phyloP scores from a whole-genome alignment of 148 eudicot species.

The Nyssa sinensis region DNA sequence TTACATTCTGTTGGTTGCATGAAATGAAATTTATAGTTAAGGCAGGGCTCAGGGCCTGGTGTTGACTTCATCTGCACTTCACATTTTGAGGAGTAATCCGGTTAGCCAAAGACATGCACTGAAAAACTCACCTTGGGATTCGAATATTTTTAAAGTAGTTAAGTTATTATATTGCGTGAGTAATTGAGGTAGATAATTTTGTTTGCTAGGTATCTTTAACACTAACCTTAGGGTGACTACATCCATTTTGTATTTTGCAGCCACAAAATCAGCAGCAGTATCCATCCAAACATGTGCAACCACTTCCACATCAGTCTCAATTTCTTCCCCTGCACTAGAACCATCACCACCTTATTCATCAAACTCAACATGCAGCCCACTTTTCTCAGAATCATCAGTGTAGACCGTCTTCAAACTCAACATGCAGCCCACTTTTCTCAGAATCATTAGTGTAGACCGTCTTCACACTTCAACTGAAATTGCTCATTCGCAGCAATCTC shows the following conservation, averaged over 20 bases:
- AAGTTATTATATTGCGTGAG: not conserved
- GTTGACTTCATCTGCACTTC: not conserved
- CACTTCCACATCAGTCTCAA: constrained; percentile 60
- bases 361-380: constrained; percentile 50
- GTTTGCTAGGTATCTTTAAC: not conserved
- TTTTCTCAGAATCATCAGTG: constrained; percentile 65
- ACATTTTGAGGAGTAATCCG: not conserved
- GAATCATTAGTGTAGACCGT: no score
- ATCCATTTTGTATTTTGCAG: constrained; percentile 29
- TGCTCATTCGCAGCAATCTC: constrained; percentile 52
- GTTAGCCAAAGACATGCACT: not conserved
- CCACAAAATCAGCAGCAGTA: constrained; percentile 53
- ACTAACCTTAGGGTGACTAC: not conserved
- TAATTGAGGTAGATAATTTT: not conserved
- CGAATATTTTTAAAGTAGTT: not conserved
- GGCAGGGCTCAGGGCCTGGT: not conserved
- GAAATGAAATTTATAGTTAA: not conserved
- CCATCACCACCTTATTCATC: constrained; percentile 52
- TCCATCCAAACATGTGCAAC: constrained; percentile 56
- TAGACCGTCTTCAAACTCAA: constrained; percentile 60
- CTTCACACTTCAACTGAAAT: no score
- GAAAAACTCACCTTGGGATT: not conserved
- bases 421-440: no score
- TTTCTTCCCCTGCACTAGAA: constrained; percentile 55
- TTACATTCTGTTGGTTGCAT: not conserved